These are phyloP conservation scores for Barnettozyma vustinii DNA, from an alignment of 805 yeast species.

Conservation along the genomic window DNA sequence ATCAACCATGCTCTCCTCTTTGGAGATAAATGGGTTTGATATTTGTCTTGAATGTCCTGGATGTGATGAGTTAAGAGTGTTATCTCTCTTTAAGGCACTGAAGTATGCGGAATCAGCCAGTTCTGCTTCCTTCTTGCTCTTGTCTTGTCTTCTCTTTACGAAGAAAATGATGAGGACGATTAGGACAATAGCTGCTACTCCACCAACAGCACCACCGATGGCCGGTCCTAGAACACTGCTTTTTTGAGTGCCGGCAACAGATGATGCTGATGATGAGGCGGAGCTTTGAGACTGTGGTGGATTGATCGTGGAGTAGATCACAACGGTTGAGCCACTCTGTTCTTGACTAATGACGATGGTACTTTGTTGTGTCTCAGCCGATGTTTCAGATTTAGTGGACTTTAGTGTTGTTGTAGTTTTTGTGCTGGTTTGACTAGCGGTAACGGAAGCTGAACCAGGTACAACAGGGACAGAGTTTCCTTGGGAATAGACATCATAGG, in stretches of 20 bases:
- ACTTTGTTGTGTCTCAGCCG: background rate
- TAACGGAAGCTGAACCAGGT: background rate
- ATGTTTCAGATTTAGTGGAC: slow-evolving; percentile 7
- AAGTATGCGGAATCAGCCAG: slow-evolving; percentile 53
- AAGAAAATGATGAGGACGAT: slow-evolving; percentile 36
- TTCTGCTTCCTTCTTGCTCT: slow-evolving; percentile 34
- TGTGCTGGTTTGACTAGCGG: slow-evolving; percentile 28
- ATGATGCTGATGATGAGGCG: slow-evolving; percentile 17
- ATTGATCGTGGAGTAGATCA: slow-evolving; percentile 12
- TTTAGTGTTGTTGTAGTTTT: slow-evolving; percentile 3
- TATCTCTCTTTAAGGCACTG: slow-evolving; percentile 49
- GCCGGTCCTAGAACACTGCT: slow-evolving; percentile 45
- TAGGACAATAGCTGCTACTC: slow-evolving; percentile 40
- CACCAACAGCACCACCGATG: slow-evolving; percentile 61
- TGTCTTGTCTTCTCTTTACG: slow-evolving; percentile 32
- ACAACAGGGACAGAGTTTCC: slow-evolving; percentile 13
- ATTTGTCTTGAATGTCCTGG: slow-evolving; percentile 27
- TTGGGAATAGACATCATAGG: slow-evolving; percentile 41
- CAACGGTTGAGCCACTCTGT: slow-evolving; percentile 16
- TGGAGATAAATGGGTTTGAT: slow-evolving; percentile 58
- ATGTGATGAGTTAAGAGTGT: slow-evolving; percentile 8
- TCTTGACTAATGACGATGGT: slow-evolving; percentile 20
- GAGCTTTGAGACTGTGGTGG: background rate
- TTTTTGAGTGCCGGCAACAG: slow-evolving; percentile 8
- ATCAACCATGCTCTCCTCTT: slow-evolving; percentile 49